These are phyloP conservation scores for Penicillium sp. DNA, from an alignment of 2,329 filamentous ascomycete genomes.

Conservation along the genomic window DNA sequence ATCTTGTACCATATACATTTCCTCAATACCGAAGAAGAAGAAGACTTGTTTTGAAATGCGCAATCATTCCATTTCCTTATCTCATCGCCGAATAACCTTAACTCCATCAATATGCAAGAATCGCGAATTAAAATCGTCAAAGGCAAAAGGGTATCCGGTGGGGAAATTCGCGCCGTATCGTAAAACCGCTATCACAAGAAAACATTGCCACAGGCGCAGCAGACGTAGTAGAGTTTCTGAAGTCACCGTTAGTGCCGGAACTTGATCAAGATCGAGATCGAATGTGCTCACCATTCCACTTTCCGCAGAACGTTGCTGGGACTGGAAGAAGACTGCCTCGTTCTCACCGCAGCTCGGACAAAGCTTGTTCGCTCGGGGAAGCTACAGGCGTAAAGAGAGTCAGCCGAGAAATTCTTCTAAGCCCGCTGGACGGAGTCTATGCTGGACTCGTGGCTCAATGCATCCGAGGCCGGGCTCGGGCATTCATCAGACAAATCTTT, in stretches of 20 bases:
- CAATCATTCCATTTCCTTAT: conserved; percentile 10
- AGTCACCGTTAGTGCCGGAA: neutral
- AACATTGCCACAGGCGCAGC: conserved; percentile 89
- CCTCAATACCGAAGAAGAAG: neutral
- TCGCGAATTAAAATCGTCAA: conserved; percentile 4
- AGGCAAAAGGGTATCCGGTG: conserved; percentile 33
- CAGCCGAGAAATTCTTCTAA: conserved; percentile 33
- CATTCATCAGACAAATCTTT: conserved; percentile 20
- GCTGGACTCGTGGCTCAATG: neutral
- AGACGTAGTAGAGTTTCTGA: conserved; percentile 91
- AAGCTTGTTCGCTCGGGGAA: conserved; percentile 82
- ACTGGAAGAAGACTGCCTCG: conserved; percentile 98
- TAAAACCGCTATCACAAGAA: conserved; percentile 52
- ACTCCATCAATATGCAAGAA: conserved; percentile 18
- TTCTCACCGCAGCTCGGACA: conserved; percentile 84
- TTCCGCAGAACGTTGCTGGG: conserved; percentile 92
- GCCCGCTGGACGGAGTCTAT: conserved; percentile 8
- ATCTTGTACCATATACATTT: conserved; percentile 28
- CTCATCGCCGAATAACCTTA: conserved; percentile 8
- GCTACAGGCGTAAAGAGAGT: conserved; percentile 56
- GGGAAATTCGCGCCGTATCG: conserved; percentile 22
- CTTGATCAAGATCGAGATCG: neutral
- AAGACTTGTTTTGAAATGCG: neutral
- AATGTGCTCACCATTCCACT: conserved; percentile 85
- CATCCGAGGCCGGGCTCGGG: conserved; percentile 5